A percentile compares a stretch with the other conserved stretches of the same genome.
Conservation (phyloP, 2,329 filamentous ascomycete species). For the Atkinsonella texensis region DNA sequence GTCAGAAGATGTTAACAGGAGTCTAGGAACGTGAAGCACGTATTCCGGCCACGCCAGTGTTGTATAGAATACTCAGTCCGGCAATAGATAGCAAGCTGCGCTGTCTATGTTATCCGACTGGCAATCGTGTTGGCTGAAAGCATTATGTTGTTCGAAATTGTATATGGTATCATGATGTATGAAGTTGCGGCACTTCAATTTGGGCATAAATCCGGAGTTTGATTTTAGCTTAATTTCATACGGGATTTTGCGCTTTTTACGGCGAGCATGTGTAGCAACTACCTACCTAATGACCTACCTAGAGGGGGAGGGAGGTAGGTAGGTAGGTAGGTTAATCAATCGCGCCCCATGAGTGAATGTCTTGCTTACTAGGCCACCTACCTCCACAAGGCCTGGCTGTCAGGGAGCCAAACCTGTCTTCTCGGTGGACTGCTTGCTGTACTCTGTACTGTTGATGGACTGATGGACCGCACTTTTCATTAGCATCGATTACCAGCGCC, state of each 20-base stretch:
- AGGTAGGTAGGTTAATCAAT: too few species aligned
- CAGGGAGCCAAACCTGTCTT: too few species aligned
- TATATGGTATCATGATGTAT: neutral
- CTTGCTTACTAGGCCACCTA: too few species aligned
- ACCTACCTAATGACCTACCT: too few species aligned
- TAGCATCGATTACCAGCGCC: neutral
- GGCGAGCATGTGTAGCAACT: neutral
- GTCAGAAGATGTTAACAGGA: neutral
- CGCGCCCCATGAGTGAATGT: too few species aligned
- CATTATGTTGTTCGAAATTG: neutral
- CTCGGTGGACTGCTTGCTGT: too few species aligned
- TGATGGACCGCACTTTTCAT: too few species aligned
- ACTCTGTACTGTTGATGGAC: too few species aligned
- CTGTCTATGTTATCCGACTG: neutral
- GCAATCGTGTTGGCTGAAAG: neutral
- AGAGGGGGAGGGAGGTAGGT: too few species aligned
- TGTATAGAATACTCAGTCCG: neutral
- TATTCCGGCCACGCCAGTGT: constrained; percentile 1
- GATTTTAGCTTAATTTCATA: neutral
- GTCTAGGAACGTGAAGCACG: neutral
- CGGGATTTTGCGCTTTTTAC: neutral
- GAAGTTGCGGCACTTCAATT: constrained; percentile 1
- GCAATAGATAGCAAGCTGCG: neutral
- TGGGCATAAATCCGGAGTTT: neutral
- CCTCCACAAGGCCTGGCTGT: too few species aligned